Percentiles rank a stretch among this genome's conserved stretches.
phyloP scores from a whole-genome alignment of 2,329 filamentous ascomycete species.

The Zymoseptoria passerinii region DNA sequence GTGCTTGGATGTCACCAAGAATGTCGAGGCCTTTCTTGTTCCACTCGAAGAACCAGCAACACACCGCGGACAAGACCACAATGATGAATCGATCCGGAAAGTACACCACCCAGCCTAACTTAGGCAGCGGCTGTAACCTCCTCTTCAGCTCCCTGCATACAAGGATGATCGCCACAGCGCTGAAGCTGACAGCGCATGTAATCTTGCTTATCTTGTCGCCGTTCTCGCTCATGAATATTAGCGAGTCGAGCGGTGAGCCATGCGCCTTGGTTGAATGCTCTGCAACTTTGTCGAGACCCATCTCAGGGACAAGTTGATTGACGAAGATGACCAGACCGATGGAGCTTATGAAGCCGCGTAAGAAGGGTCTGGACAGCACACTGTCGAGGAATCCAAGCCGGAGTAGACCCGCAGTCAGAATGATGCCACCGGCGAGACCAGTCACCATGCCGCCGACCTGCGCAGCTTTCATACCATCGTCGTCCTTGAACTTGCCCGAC shows the following conservation, averaged over 20 bases:
- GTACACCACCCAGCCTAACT: conserved; percentile 61
- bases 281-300: conserved; percentile 64
- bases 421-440: conserved; percentile 77
- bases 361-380: conserved; percentile 83
- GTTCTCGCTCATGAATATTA: conserved; percentile 68
- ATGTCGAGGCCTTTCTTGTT: conserved; percentile 71
- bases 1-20: conserved; percentile 71
- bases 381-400: conserved; percentile 89
- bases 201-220: conserved; percentile 59
- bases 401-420: conserved; percentile 77
- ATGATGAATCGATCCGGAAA: conserved; percentile 86
- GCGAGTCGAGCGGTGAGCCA: conserved; percentile 78
- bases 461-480: conserved; percentile 65
- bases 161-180: conserved; percentile 84
- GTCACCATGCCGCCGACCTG: conserved; percentile 81
- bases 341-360: conserved; percentile 92
- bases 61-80: conserved; percentile 72
- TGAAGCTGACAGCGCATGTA: conserved; percentile 66
- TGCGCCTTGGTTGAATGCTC: conserved; percentile 60
- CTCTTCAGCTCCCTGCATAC: conserved; percentile 73
- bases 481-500: conserved; percentile 53
- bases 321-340: conserved; percentile 95
- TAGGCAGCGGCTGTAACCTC: conserved; percentile 67
- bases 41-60: conserved; percentile 72
- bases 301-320: conserved; percentile 85